Evolutionary conservation across 352 stramenopile species (phyloP), one percentile per base, ranked within the genome.

Genomic region (Pythium rhizo-oryzae): DNA sequence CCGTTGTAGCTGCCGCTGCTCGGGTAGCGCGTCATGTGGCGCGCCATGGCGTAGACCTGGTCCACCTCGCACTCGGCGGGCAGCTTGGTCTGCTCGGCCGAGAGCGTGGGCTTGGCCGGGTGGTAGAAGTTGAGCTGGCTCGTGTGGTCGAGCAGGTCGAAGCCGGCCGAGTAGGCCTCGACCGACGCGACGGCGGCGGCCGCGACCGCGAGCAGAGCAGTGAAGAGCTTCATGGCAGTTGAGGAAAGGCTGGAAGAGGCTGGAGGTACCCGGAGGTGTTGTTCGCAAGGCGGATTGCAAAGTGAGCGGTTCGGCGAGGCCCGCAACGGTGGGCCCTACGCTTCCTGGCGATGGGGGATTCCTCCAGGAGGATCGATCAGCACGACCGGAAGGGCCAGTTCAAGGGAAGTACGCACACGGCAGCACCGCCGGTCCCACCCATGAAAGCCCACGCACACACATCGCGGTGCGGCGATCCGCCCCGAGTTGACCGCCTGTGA

Each of bases 51-150:
- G 70, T 84, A 78, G 35, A 88, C 78, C 67, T 83, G 73, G 59
- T 88, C 80, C 15, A 85, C 80, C 43, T 72, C 50, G 52, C 80
- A 88, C 25, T 60, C 67, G 23, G 74, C 76, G 18, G 78, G 67
- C 33, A 88, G 76, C 37, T 67, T 64, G 6, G 79, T 78, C 55
- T 87, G 73, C 50, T 71, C 75, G 0, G 62, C 62, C 33, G 71
- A 69, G 56, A 82, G 74, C 55, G 74, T 54, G 15, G 78, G 74
- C 49, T 75, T 78, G 33, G 80, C 78, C 60, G 73, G 67, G 66
- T 84, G 80, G 68, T 88, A 88, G 67, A 76, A 85, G 64, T 81
- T 84, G 62, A 88, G 78, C 58, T 83, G 77, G 44, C 76, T 88
- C 50, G 80, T 85, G 70, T 85, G 78, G 70, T 85, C 80, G 47